Base-by-base conservation (phyloP, 257 asterid genomes). In the Solanum pimpinellifolium region DNA sequence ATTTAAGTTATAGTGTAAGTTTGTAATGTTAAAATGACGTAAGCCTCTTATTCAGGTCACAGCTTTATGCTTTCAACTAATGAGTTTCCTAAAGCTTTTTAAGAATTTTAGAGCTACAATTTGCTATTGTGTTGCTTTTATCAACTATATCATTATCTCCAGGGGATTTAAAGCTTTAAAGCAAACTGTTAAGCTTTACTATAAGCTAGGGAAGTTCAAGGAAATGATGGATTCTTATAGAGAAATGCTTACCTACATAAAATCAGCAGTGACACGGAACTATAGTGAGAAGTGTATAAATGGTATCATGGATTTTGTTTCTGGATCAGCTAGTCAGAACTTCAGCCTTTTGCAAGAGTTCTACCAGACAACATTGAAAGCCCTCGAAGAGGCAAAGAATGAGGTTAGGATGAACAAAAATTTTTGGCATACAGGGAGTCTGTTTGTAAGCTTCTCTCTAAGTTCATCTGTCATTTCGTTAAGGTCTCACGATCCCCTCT, bases 141-240 rank as follows among this genome's bases (percentile, higher is more conserved):
- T 27, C 20, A 27, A 68, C 74, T 68, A 66, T 66, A 12, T 68
- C 74, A 68, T 68, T 29, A 68, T 68, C 11, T 7, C 74, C 96
- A 95, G 99, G 99, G 99, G 99, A 86, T 97, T 97, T 78, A 97
- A 97, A 92, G 99, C 99, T 87, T 91, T 97, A 86, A 97, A 97
- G 89, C 99, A 97, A 91, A 95, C 99, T 85, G 99, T 97, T 81
- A 96, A 96, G 92, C 94, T 97, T 59, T 95, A 95, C 92, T 95
- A 95, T 90, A 95, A 95, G 93, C 93, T 97, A 78, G 98, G 97
- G 89, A 95, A 88, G 93, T 93, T 94, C 92, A 93, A 92, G 88
- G 99, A 97, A 87, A 97, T 97, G 99, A 97, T 97, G 99, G 95
- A 95, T 85, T 95, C 99, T 68, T 97, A 97, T 86, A 93, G 97